Base-by-base conservation (phyloP, 345 rosid genomes). In the Firmiana major region DNA sequence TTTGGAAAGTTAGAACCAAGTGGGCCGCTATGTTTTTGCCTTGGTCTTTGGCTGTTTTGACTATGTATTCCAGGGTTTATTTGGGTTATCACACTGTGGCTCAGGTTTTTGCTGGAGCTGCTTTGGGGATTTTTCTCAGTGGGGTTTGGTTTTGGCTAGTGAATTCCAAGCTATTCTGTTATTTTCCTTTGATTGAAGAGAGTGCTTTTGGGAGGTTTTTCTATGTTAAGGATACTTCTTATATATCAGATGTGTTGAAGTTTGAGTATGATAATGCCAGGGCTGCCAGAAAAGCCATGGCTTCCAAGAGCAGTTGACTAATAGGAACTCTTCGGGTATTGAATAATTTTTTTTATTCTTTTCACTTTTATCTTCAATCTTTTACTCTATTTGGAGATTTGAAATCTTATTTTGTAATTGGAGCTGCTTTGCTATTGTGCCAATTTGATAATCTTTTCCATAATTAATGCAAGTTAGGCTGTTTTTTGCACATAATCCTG, bases 211-310 rank as follows among this genome's bases (percentile, higher is more conserved):
- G 99, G 86, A 90, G 91, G 83, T 75, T 73, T 84, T 83, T 96
- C 16, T 91, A 83, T 85, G 83, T 92, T 49, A 96, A 96, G 87
- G 99, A 96, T 82, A 96, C 97, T 78, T 96, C 99, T 13, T 98
- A 96, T 84, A 90, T 96, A 74, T 83, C 80, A 42, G 84, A 96
- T 78, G 94, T 91, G 70, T 88, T 94, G 87, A 88, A 91, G 86
- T 94, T 96, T 77, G 99, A 96, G 84, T 96, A 94, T 65, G 97
- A 96, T 59, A 94, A 93, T 81, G 98, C 97, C 0, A 89, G 97
- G 45, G 93, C 90, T 76, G 97, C 94, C 68, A 86, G 97, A 82
- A 94, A 84, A 63, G 76, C 59, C 68, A 9, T 81, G 85, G 82
- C 78, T 34, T 62, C 79, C 64, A 96, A 96, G 77, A 74, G 79